Conservation (phyloP, 2,329 filamentous ascomycete genomes). For the Penicillium sp. region DNA sequence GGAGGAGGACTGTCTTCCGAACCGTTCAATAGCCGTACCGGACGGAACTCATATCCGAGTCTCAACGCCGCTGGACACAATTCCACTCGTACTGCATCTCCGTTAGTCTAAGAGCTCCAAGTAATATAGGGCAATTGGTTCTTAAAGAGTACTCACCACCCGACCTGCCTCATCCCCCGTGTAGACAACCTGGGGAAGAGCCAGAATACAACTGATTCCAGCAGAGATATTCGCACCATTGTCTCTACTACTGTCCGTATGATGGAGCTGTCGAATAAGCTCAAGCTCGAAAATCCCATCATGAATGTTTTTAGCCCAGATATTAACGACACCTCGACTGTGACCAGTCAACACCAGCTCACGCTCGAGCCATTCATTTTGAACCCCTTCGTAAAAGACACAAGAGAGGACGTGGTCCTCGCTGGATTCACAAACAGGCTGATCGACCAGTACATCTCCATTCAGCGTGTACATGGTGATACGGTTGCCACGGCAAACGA, state of each 20-base stretch:
- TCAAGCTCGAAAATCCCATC: constrained; percentile 73
- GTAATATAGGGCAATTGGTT: neutral
- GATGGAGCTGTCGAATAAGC: constrained; percentile 78
- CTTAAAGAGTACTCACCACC: constrained; percentile 64
- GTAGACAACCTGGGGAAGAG: constrained; percentile 81
- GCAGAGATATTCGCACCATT: constrained; percentile 57
- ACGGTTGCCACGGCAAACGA: constrained; percentile 75
- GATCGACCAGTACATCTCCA: constrained; percentile 76
- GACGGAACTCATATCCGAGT: neutral
- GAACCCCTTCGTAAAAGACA: constrained; percentile 88
- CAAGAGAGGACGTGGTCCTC: constrained; percentile 80
- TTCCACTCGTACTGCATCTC: constrained; percentile 57
- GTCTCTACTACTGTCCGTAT: constrained; percentile 69
- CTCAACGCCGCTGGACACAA: constrained; percentile 53
- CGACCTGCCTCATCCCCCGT: constrained; percentile 91
- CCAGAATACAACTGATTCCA: constrained; percentile 81
- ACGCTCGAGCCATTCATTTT: constrained; percentile 88
- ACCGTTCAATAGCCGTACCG: constrained; percentile 8
- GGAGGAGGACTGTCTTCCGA: neutral
- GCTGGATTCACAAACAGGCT: constrained; percentile 70
- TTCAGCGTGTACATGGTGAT: constrained; percentile 85
- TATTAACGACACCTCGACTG: constrained; percentile 76
- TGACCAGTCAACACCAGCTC: constrained; percentile 89
- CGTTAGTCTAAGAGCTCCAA: constrained; percentile 16
- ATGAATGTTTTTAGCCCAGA: constrained; percentile 59